phyloP scores from a whole-genome alignment of 192 early-diverging fungal species.

The Spizellomyces sp. region DNA sequence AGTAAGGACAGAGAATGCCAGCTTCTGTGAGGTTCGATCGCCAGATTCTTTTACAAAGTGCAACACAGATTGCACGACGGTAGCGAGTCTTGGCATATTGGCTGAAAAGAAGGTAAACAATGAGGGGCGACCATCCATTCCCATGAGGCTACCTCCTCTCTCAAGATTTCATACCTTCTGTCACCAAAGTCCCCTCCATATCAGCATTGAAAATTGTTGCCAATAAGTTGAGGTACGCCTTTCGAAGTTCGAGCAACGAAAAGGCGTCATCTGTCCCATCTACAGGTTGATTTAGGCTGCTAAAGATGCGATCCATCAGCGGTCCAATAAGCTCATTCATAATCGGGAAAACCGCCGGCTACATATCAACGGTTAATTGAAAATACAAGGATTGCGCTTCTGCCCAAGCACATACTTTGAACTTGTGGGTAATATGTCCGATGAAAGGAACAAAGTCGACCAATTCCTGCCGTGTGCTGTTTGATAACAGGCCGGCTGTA shows the following conservation, averaged over 20 bases:
- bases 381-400: background rate
- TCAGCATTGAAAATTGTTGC: conserved; percentile 78
- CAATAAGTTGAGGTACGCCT: conserved; percentile 81
- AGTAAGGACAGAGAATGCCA: conserved; percentile 69
- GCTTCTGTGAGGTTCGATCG: conserved; percentile 65
- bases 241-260: conserved; percentile 74
- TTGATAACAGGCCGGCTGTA: conserved; percentile 69
- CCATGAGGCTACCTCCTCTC: background rate
- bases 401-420: conserved; percentile 63
- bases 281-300: conserved; percentile 79
- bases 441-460: conserved; percentile 86
- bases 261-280: conserved; percentile 86
- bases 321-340: conserved; percentile 79
- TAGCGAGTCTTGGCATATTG: conserved; percentile 63
- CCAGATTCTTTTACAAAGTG: conserved; percentile 63
- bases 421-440: conserved; percentile 84
- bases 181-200: conserved; percentile 75
- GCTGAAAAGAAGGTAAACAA: conserved; percentile 41
- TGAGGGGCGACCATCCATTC: background rate
- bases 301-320: conserved; percentile 79
- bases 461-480: conserved; percentile 76
- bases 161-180: conserved; percentile 56
- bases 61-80: conserved; percentile 68
- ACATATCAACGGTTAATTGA: background rate
- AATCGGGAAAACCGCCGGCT: conserved; percentile 66